A percentile compares a stretch with the other conserved stretches of the same genome.
Evolutionary conservation across 768 basidiomycete species (phyloP).

Genomic region (Rhodotorula paludigena): DNA sequence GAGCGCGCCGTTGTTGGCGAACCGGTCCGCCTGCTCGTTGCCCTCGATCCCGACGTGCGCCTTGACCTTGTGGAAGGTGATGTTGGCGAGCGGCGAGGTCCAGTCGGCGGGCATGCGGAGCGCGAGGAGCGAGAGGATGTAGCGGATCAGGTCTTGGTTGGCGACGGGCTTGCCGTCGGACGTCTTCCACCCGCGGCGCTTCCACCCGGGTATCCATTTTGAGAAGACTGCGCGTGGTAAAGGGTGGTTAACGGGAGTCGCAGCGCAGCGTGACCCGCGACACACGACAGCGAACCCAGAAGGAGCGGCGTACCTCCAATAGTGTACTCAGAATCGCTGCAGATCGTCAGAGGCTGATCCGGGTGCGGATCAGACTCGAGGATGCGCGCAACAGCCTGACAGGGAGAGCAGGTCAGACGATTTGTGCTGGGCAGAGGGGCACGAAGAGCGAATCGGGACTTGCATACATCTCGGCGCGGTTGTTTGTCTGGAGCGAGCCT

Average conservation of each 20-base stretch:
- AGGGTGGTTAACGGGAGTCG: no score
- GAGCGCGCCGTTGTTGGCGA: constrained; percentile 60
- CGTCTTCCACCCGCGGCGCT: constrained; percentile 50
- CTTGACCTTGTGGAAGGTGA: constrained; percentile 66
- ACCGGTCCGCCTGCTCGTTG: constrained; percentile 78
- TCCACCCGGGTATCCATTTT: constrained; percentile 33
- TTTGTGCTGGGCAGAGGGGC: not conserved
- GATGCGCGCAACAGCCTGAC: constrained; percentile 74
- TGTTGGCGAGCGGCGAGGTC: constrained; percentile 49
- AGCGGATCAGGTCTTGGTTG: constrained; percentile 67
- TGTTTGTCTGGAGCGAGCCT: constrained; percentile 63
- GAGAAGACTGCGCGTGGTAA: constrained; percentile 18
- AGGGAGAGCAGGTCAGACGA: constrained; percentile 11
- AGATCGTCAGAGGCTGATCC: constrained; percentile 61
- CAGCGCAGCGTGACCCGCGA: no score
- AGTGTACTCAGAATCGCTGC: constrained; percentile 79
- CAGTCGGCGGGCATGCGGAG: constrained; percentile 22
- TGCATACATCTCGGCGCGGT: constrained; percentile 81
- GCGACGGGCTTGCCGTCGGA: constrained; percentile 59
- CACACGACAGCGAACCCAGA: no score
- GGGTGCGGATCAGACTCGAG: constrained; percentile 64
- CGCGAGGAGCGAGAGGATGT: constrained; percentile 55
- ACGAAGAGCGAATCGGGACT: constrained; percentile 41
- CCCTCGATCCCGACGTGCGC: constrained; percentile 73
- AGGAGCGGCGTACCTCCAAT: constrained; percentile 67